Conservation (phyloP, 805 yeast genomes). For the Ogataea parapolymorpha region DNA sequence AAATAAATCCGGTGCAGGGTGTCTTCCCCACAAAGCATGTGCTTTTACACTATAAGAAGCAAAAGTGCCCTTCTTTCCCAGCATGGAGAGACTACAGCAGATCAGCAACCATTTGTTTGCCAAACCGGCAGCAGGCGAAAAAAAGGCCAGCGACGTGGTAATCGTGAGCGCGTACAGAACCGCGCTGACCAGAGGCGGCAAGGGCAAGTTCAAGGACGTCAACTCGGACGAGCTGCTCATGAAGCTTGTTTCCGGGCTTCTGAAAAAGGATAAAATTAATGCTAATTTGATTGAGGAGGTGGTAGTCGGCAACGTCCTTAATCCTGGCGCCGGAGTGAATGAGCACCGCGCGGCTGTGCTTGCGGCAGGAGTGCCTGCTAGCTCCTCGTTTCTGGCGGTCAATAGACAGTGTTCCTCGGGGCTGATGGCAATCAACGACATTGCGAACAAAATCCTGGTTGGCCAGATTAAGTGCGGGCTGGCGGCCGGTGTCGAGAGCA, state of each 20-base stretch:
- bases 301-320: slow-evolving; percentile 86
- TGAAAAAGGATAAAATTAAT: slow-evolving; percentile 52
- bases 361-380: slow-evolving; percentile 86
- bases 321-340: slow-evolving; percentile 90
- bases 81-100: slow-evolving; percentile 38
- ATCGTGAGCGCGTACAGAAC: slow-evolving; percentile 89
- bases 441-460: slow-evolving; percentile 79
- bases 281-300: slow-evolving; percentile 69
- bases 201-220: slow-evolving; percentile 80
- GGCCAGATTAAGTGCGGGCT: slow-evolving; percentile 92
- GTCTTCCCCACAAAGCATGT: slow-evolving; percentile 12
- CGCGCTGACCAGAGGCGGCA: slow-evolving; percentile 83
- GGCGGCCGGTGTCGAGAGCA: slow-evolving; percentile 91
- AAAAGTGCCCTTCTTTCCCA: background rate
- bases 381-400: slow-evolving; percentile 74
- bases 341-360: slow-evolving; percentile 91
- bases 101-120: slow-evolving; percentile 31
- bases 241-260: slow-evolving; percentile 59
- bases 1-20: slow-evolving; percentile 6
- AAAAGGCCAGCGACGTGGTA: slow-evolving; percentile 85
- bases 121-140: slow-evolving; percentile 26
- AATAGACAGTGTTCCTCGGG: slow-evolving; percentile 97
- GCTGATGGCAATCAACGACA: slow-evolving; percentile 81
- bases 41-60: slow-evolving; percentile 7
- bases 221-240: slow-evolving; percentile 75